Evolutionary conservation across 164 flowering plant species (phyloP).

Genomic region (Amborella trichopoda): DNA sequence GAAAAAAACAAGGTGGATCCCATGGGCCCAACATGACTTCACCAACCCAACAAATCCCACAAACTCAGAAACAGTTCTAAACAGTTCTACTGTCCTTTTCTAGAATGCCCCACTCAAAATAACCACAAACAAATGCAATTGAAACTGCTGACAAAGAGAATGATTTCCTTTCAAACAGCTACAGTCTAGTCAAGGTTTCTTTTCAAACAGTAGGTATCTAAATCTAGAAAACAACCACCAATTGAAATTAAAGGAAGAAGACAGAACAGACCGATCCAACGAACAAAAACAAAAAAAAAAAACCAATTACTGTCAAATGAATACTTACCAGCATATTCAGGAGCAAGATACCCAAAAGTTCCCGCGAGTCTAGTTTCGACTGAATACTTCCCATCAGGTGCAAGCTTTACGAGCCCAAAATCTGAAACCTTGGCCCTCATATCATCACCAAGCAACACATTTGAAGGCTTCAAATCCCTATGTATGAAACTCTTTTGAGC

Average conservation of each 20-base stretch:
- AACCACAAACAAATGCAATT: too few relatives aligned
- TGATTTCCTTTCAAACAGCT: too few relatives aligned
- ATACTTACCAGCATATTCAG: constrained; percentile 41
- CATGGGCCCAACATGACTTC: too few relatives aligned
- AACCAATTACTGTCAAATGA: background rate
- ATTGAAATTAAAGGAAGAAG: background rate
- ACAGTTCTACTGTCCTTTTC: too few relatives aligned
- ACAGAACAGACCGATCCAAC: background rate
- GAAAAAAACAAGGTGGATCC: too few relatives aligned
- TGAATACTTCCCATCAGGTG: constrained; percentile 38
- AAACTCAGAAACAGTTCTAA: too few relatives aligned
- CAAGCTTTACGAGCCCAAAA: constrained; percentile 44
- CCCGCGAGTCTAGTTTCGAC: constrained; percentile 45
- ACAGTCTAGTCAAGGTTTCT: too few relatives aligned
- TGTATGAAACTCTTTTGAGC: constrained; percentile 53
- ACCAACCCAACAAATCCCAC: too few relatives aligned
- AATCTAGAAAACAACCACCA: too few relatives aligned
- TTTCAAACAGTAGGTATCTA: too few relatives aligned
- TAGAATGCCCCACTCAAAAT: too few relatives aligned
- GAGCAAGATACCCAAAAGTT: constrained; percentile 56
- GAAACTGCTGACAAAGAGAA: too few relatives aligned
- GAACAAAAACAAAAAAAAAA: background rate
- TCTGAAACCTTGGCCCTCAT: constrained; percentile 50
- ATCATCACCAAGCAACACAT: constrained; percentile 37
- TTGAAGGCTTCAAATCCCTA: constrained; percentile 42